phyloP scores from a whole-genome alignment of 345 rosid genomes.

The Abelmoschus esculentus region DNA sequence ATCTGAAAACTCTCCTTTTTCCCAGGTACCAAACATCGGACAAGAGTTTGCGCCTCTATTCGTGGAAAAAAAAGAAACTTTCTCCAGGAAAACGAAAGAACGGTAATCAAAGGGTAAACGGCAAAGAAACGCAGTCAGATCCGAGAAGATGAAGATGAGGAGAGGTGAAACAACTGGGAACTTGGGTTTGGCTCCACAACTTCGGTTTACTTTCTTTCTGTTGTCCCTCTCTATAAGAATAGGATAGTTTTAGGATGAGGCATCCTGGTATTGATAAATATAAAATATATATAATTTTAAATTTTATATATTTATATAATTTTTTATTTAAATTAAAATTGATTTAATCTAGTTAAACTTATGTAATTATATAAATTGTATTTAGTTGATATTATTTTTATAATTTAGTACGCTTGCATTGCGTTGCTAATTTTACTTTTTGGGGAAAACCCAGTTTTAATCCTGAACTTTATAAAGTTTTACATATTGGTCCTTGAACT shows the following conservation, averaged over 20 bases:
- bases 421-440: not conserved
- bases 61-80: too few relatives aligned
- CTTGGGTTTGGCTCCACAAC: constrained; percentile 13
- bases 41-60: not conserved
- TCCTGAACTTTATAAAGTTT: too few relatives aligned
- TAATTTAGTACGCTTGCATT: not conserved
- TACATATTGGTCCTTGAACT: too few relatives aligned
- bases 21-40: not conserved
- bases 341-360: too few relatives aligned
- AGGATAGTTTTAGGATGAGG: too few relatives aligned
- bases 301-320: too few relatives aligned
- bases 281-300: too few relatives aligned
- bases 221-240: constrained; percentile 6
- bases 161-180: constrained; percentile 10
- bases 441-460: too few relatives aligned
- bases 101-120: not conserved
- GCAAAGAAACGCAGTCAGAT: constrained; percentile 5
- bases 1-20: constrained; percentile 7
- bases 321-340: too few relatives aligned
- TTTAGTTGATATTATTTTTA: too few relatives aligned
- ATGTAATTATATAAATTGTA: too few relatives aligned
- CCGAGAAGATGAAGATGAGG: not conserved
- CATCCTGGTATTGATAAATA: too few relatives aligned
- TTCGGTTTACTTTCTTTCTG: constrained; percentile 20
- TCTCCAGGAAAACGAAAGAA: not conserved